A percentile compares a stretch with the other conserved stretches of the same genome.
Conservation (phyloP, 208 protist species). For the Wallacemonas rigidus region DNA sequence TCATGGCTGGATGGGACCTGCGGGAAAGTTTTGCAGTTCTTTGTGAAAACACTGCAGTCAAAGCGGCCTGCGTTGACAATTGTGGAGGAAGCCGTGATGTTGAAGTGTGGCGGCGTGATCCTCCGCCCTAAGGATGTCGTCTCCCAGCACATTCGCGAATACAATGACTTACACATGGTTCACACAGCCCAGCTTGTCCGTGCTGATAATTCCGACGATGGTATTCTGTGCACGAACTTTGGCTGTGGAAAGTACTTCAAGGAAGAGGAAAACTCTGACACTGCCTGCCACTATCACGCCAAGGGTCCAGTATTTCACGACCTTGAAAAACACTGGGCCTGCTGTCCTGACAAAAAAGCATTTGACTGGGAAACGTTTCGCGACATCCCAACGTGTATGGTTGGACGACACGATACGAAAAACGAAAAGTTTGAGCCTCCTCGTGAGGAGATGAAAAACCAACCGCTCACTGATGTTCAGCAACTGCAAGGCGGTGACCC, state of each 20-base stretch:
- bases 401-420: constrained; percentile 50
- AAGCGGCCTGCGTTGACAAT: constrained; percentile 29
- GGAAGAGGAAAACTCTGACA: constrained; percentile 71
- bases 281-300: constrained; percentile 62
- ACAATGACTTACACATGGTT: constrained; percentile 73
- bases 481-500: not conserved
- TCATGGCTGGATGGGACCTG: constrained; percentile 45
- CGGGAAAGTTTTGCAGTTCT: constrained; percentile 34
- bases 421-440: constrained; percentile 55
- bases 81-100: constrained; percentile 34
- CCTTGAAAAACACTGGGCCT: constrained; percentile 83
- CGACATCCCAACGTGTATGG: constrained; percentile 60
- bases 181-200: constrained; percentile 36
- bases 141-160: constrained; percentile 49
- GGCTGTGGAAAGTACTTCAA: constrained; percentile 76
- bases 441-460: constrained; percentile 47
- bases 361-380: constrained; percentile 88
- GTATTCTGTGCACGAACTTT: constrained; percentile 76
- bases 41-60: constrained; percentile 35
- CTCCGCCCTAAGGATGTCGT: constrained; percentile 51
- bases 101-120: constrained; percentile 58
- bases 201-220: constrained; percentile 31
- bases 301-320: constrained; percentile 85
- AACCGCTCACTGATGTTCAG: constrained; percentile 47
- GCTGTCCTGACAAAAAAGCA: constrained; percentile 67